These are phyloP conservation scores for Sarocladium kiliense DNA, from an alignment of 2,329 filamentous ascomycete genomes.

Conservation along the genomic window DNA sequence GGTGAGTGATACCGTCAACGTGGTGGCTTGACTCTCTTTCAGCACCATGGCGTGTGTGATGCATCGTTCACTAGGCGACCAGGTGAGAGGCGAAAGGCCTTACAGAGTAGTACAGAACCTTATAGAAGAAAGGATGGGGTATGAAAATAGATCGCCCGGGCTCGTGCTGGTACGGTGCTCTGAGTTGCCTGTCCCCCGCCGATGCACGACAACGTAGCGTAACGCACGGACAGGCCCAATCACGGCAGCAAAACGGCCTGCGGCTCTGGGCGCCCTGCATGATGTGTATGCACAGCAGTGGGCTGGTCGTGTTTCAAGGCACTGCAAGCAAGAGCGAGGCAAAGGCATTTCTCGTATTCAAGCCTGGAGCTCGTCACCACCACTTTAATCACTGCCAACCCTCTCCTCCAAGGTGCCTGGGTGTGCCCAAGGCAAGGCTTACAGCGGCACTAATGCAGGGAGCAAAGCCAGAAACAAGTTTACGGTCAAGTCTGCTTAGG, in stretches of 20 bases:
- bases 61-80: slow-evolving; percentile 3
- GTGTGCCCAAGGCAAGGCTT: background rate
- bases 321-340: background rate
- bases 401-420: background rate
- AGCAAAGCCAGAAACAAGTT: background rate
- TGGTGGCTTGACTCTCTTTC: background rate
- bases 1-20: background rate
- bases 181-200: background rate
- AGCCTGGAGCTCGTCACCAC: background rate
- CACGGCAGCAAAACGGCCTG: background rate
- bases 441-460: background rate
- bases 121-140: background rate
- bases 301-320: background rate
- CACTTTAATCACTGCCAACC: background rate
- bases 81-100: background rate
- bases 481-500: background rate
- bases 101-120: background rate
- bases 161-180: background rate
- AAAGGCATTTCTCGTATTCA: slow-evolving; percentile 7
- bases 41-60: background rate
- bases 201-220: slow-evolving; percentile 9
- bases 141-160: slow-evolving; percentile 3
- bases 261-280: slow-evolving; percentile 2
- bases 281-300: slow-evolving; percentile 6
- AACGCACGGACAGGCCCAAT: slow-evolving; percentile 1